These are phyloP conservation scores for Botrytis hyacinthi DNA, from an alignment of 2,329 filamentous ascomycete species.

Conservation along the genomic window DNA sequence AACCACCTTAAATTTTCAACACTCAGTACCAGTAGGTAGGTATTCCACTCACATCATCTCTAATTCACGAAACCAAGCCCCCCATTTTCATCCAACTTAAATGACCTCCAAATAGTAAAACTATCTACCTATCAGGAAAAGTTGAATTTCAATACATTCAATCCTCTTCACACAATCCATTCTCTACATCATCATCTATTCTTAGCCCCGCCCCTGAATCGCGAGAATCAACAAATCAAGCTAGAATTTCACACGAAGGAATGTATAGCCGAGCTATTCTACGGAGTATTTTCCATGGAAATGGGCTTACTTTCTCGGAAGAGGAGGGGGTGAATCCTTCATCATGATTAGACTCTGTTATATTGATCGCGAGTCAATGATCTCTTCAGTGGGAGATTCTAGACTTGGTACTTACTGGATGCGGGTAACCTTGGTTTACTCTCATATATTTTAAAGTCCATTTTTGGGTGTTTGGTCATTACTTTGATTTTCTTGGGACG, in stretches of 20 bases:
- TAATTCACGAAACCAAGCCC: neutral
- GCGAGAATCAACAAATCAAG: neutral
- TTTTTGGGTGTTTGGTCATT: neutral
- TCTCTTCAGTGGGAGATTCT: constrained; percentile 16
- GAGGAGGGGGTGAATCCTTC: neutral
- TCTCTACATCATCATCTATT: neutral
- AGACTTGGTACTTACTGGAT: neutral
- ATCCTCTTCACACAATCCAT: neutral
- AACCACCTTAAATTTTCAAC: neutral
- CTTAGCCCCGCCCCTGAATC: too few species aligned
- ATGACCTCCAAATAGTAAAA: neutral
- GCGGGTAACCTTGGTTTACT: neutral
- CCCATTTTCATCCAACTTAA: neutral
- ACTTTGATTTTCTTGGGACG: neutral
- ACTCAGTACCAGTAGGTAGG: neutral
- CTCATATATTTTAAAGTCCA: neutral
- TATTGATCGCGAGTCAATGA: neutral
- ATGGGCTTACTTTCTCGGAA: constrained; percentile 27
- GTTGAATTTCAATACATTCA: neutral
- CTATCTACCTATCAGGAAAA: neutral
- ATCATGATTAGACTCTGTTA: neutral
- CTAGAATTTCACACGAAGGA: constrained; percentile 24
- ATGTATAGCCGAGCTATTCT: constrained; percentile 26
- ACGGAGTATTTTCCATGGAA: constrained; percentile 26
- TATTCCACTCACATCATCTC: neutral